Evolutionary conservation across 1,139 yeast genomes (phyloP), one percentile per base, ranked within the genome.

Genomic region (Saccharomyces uvarum): DNA sequence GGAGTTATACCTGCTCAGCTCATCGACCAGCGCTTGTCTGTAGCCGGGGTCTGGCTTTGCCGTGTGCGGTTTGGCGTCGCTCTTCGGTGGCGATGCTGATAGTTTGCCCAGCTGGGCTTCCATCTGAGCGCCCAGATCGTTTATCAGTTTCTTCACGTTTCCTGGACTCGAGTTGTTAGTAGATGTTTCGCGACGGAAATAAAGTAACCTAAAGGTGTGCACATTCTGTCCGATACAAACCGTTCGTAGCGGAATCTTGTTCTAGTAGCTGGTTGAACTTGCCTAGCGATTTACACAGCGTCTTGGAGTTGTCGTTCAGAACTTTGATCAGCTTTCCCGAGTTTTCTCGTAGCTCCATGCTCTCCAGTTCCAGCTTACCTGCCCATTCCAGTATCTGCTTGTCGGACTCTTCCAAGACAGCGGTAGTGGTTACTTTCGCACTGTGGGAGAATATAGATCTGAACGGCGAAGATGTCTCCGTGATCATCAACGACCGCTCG

Each of bases 321-420:
- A 53, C 64, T 21, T 59, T 57, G 3, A 68, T 61, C 51, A 74
- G 59, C 19, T 60, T 61, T 6, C 60, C 60, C 0, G 77, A 68
- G 52, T 68, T 63, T 7, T 69, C 70, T 44, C 77, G 60, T 26
- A 75, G 60, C 31, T 74, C 78, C 1, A 73, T 65, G n/a, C 75
- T 68, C 57, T 77, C 80, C 51, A 77, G 56, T 58, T 77, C 81
- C 24, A 77, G 60, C 46, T 73, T 70, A 7, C 76, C 71, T 0
- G 80, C 80, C 80, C 80, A 77, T 56, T 70, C 62, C 2, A 76
- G 60, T 38, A 77, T 64, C 54, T 71, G 72, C 51, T 64, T 67
- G 48, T 70, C 71, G n/a, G 70, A 62, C 41, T 63, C 70, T n/a
- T 64, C 67, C 49, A 60, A 50, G 41, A 51, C 49, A 27, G 58